These are phyloP conservation scores for Carex kokanica DNA, from an alignment of 176 grass and related monocot genomes.

Conservation along the genomic window DNA sequence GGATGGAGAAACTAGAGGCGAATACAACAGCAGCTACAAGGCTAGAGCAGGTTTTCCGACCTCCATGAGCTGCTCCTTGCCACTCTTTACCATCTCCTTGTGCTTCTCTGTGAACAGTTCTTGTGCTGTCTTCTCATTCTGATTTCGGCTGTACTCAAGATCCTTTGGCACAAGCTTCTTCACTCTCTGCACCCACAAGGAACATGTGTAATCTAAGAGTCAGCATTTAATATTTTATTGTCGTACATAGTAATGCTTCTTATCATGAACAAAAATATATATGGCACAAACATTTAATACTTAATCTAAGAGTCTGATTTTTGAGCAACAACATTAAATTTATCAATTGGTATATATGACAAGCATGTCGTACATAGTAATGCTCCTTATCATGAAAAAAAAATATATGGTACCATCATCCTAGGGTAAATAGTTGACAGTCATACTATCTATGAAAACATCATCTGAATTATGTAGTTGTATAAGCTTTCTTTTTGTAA, in stretches of 20 bases:
- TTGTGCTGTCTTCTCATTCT: slow-evolving; percentile 9
- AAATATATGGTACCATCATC: background rate
- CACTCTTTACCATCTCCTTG: background rate
- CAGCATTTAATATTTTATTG: background rate
- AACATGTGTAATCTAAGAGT: background rate
- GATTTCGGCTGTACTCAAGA: slow-evolving; percentile 6
- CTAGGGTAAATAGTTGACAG: background rate
- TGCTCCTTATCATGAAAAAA: background rate
- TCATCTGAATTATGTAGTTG: background rate
- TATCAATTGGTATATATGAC: background rate
- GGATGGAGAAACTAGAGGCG: slow-evolving; percentile 41
- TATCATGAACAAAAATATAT: too few species aligned
- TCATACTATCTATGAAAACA: background rate
- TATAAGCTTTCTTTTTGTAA: background rate
- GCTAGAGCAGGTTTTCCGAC: slow-evolving; percentile 27
- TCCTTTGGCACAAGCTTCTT: slow-evolving; percentile 14
- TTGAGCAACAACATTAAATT: background rate
- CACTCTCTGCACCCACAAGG: slow-evolving; percentile 22
- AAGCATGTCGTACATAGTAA: background rate
- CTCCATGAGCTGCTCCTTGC: slow-evolving; percentile 12
- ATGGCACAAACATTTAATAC: too few species aligned
- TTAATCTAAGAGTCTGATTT: background rate
- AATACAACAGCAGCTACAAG: slow-evolving; percentile 41
- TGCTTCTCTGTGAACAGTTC: slow-evolving; percentile 33
- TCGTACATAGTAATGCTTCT: too few species aligned